Evolutionary conservation across 1,139 yeast species (phyloP).

Genomic region (Taiozyma sp.): DNA sequence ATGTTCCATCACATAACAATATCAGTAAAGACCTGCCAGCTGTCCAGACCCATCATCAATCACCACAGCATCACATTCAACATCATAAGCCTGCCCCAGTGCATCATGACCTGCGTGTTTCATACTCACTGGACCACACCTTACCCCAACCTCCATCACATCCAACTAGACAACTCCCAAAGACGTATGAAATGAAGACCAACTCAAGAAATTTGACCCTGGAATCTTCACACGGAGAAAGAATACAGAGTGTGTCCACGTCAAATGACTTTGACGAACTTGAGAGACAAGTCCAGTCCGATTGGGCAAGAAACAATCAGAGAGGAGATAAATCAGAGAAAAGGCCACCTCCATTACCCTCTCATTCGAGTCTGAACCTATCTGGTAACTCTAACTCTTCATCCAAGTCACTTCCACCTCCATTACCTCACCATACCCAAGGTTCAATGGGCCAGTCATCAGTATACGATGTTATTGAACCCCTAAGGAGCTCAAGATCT

Average conservation of each 20-base stretch:
- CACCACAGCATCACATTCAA: constrained; percentile 1
- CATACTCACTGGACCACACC: background rate
- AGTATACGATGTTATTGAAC: constrained; percentile 19
- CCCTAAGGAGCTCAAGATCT: constrained; percentile 13
- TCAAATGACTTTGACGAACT: constrained; percentile 27
- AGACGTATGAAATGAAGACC: constrained; percentile 1
- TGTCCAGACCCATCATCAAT: background rate
- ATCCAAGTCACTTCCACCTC: constrained; percentile 21
- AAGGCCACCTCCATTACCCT: constrained; percentile 23
- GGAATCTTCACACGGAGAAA: background rate
- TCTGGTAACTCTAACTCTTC: constrained; percentile 11
- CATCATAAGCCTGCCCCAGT: background rate
- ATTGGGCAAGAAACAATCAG: constrained; percentile 20
- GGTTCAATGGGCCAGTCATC: constrained; percentile 3
- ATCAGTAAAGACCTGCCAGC: constrained; percentile 3
- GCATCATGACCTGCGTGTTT: background rate
- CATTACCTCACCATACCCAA: constrained; percentile 8
- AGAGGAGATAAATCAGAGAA: background rate
- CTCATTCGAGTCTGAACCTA: constrained; percentile 14
- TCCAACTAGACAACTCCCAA: background rate
- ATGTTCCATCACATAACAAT: constrained; percentile 13
- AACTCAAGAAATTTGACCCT: constrained; percentile 3
- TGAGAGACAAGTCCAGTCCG: constrained; percentile 28
- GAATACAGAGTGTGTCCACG: background rate
- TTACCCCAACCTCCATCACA: background rate